Percentiles rank a stretch among this genome's conserved stretches.
phyloP scores from a whole-genome alignment of 2,329 filamentous ascomycete species.

The Penicillium concentricum region DNA sequence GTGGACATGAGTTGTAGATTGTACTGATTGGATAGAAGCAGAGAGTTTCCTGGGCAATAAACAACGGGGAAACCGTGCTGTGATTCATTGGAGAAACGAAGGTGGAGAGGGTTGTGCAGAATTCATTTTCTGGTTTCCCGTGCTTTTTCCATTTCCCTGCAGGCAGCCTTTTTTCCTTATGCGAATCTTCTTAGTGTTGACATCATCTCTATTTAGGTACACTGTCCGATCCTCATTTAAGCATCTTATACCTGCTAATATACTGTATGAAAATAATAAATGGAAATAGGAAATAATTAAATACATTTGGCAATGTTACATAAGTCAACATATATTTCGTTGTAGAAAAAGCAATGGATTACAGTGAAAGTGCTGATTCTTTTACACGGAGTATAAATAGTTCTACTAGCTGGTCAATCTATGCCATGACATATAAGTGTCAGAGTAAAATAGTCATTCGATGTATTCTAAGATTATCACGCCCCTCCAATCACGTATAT shows the following conservation, averaged over 20 bases:
- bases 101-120: background rate
- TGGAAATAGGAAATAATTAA: background rate
- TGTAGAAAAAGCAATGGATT: too few relatives aligned
- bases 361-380: too few relatives aligned
- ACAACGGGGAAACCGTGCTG: constrained; percentile 11
- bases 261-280: background rate
- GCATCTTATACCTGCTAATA: background rate
- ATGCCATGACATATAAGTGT: too few relatives aligned
- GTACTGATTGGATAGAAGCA: constrained; percentile 37
- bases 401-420: background rate
- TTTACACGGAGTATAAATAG: background rate
- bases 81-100: background rate
- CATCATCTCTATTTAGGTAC: background rate
- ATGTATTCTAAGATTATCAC: too few relatives aligned
- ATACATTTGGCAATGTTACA: background rate
- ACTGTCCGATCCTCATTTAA: background rate
- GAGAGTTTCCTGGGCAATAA: constrained; percentile 31
- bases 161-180: background rate
- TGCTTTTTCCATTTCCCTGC: background rate
- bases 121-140: background rate
- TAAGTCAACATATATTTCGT: background rate
- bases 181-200: background rate
- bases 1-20: constrained; percentile 32
- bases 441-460: too few relatives aligned
- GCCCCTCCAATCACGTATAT: background rate